Percentiles rank a stretch among this genome's conserved stretches.
phyloP scores from a whole-genome alignment of 345 rosid species.

The Schrenkiella parvula region DNA sequence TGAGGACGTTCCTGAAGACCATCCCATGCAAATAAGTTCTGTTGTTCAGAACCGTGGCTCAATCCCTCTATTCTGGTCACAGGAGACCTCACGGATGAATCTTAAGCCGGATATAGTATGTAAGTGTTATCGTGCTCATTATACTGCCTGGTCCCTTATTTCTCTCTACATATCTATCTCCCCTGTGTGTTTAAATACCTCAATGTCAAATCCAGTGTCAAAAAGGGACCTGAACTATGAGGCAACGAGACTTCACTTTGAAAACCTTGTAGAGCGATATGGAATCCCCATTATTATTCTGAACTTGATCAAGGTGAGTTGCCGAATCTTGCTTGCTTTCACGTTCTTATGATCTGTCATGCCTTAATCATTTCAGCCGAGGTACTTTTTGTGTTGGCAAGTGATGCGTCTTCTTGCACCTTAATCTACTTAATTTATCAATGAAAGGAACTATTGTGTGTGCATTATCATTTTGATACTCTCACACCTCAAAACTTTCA shows the following conservation, averaged over 20 bases:
- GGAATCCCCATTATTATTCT: slow-evolving; percentile 92
- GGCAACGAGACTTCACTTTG: slow-evolving; percentile 93
- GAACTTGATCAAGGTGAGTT: slow-evolving; percentile 84
- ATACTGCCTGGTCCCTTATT: neutral
- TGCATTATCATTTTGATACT: neutral
- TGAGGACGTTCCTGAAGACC: slow-evolving; percentile 68
- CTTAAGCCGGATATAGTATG: slow-evolving; percentile 92
- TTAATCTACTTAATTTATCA: neutral
- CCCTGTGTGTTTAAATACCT: slow-evolving; percentile 7
- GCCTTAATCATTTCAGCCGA: neutral
- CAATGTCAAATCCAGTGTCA: slow-evolving; percentile 57
- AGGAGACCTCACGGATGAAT: slow-evolving; percentile 95
- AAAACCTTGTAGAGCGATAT: slow-evolving; percentile 84
- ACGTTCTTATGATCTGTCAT: slow-evolving; percentile 1
- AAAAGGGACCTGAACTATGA: slow-evolving; percentile 82
- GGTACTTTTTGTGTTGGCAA: neutral
- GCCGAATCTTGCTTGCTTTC: slow-evolving; percentile 15
- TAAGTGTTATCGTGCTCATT: slow-evolving; percentile 42
- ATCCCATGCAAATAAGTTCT: slow-evolving; percentile 77
- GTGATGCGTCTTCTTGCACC: slow-evolving; percentile 10
- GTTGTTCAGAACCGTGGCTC: slow-evolving; percentile 98
- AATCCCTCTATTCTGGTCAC: slow-evolving; percentile 98
- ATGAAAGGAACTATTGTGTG: neutral
- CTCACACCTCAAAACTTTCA: neutral
- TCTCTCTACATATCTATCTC: neutral